Evolutionary conservation across 2,329 filamentous ascomycete genomes (phyloP).

Genomic region (Aciculosporium take): DNA sequence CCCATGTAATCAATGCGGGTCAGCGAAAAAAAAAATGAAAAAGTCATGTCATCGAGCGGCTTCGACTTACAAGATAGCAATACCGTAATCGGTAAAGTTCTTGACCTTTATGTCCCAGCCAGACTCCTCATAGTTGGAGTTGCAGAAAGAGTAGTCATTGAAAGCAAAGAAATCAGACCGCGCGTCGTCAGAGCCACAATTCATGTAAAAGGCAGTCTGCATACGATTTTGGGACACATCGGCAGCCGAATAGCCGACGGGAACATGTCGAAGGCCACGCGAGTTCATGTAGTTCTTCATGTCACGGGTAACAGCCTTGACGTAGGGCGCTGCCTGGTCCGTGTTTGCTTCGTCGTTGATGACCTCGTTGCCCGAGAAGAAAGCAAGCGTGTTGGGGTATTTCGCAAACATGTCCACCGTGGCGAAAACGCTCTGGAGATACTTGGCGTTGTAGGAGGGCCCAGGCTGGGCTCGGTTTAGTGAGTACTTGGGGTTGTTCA

Average conservation of each 20-base stretch:
- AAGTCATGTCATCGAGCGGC: not conserved
- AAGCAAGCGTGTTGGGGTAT: conserved; percentile 77
- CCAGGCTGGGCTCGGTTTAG: conserved; percentile 68
- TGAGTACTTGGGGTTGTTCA: conserved; percentile 82
- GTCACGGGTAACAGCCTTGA: conserved; percentile 68
- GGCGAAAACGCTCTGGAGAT: conserved; percentile 73
- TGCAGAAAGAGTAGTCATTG: conserved; percentile 84
- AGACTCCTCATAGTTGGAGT: conserved; percentile 51
- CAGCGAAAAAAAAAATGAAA: not conserved
- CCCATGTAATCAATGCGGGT: not conserved
- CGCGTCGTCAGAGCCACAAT: conserved; percentile 73
- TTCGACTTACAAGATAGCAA: conserved; percentile 58
- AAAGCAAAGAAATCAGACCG: conserved; percentile 82
- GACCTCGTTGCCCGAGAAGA: conserved; percentile 73
- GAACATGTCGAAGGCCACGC: conserved; percentile 48
- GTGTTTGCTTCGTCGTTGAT: conserved; percentile 53
- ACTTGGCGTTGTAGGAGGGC: conserved; percentile 71
- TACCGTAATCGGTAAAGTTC: conserved; percentile 73
- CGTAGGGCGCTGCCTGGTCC: conserved; percentile 53
- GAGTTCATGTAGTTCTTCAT: conserved; percentile 55
- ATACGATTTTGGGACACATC: conserved; percentile 76
- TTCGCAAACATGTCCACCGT: conserved; percentile 72
- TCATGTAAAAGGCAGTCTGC: conserved; percentile 83
- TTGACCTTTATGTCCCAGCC: conserved; percentile 83
- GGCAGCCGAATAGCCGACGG: conserved; percentile 65